Percentiles rank a stretch among this genome's conserved stretches.
Conservation (phyloP, 805 yeast species). For the Yamadazyma laniorum region DNA sequence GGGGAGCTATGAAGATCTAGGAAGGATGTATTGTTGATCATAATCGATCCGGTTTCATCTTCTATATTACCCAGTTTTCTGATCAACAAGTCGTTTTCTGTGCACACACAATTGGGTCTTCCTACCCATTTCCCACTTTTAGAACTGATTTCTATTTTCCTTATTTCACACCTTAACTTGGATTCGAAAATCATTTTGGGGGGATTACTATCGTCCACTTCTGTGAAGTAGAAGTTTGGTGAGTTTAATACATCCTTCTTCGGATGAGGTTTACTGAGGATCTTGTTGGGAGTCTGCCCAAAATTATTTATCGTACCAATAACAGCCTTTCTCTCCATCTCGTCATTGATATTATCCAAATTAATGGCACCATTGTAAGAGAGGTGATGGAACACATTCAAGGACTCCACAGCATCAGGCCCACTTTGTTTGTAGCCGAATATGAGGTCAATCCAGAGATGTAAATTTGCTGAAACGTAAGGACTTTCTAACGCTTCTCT, state of each 20-base stretch:
- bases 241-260: conserved; percentile 36
- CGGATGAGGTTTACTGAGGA: conserved; percentile 71
- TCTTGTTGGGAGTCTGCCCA: conserved; percentile 83
- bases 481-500: conserved; percentile 83
- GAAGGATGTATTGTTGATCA: conserved; percentile 43
- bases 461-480: conserved; percentile 71
- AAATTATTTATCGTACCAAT: conserved; percentile 87
- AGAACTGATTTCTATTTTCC: conserved; percentile 44
- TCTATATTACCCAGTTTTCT: conserved; percentile 26
- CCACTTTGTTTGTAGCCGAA: conserved; percentile 84
- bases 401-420: conserved; percentile 56
- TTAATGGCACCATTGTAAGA: conserved; percentile 85
- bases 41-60: conserved; percentile 28
- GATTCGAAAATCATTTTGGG: conserved; percentile 47
- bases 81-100: conserved; percentile 37
- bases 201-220: conserved; percentile 23
- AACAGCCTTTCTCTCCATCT: conserved; percentile 68
- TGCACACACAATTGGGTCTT: conserved; percentile 38
- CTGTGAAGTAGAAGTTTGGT: conserved; percentile 36
- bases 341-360: conserved; percentile 70
- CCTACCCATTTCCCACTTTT: conserved; percentile 52
- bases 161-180: conserved; percentile 38
- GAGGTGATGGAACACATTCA: conserved; percentile 79
- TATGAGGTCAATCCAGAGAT: conserved; percentile 81
- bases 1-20: conserved; percentile 40